Percentiles rank a stretch among this genome's conserved stretches.
phyloP scores from a whole-genome alignment of 768 basidiomycete species.

The Russula griseocarnosa region DNA sequence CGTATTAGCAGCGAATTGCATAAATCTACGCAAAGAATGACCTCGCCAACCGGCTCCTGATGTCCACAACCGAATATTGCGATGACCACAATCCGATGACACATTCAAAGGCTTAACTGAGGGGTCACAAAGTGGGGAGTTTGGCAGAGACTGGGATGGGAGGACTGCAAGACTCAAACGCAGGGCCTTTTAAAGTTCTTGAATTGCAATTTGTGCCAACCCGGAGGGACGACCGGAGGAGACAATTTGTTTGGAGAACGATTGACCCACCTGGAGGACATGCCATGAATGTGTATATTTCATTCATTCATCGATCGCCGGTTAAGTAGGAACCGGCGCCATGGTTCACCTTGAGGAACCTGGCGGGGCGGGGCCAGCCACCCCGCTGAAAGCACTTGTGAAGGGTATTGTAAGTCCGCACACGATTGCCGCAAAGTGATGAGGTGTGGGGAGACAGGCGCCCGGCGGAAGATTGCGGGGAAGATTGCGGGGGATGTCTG shows the following conservation, averaged over 20 bases:
- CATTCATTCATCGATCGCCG: conserved; percentile 23
- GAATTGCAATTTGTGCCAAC: conserved; percentile 26
- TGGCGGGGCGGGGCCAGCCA: conserved; percentile 8
- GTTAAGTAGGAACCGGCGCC: conserved; percentile 17
- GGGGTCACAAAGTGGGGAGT: conserved; percentile 6
- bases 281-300: conserved; percentile 9
- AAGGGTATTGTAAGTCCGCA: conserved; percentile 24
- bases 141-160: conserved; percentile 11
- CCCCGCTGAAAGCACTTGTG: conserved; percentile 23
- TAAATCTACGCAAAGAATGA: background rate
- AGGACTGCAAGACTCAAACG: background rate
- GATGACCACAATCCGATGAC: conserved; percentile 8
- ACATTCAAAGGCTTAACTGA: conserved; percentile 17
- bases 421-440: conserved; percentile 15
- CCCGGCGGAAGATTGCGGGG: conserved; percentile 16
- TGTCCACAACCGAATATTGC: conserved; percentile 20
- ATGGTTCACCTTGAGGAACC: conserved; percentile 11
- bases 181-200: conserved; percentile 18
- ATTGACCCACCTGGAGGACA: conserved; percentile 11
- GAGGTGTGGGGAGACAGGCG: conserved; percentile 13
- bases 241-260: conserved; percentile 6
- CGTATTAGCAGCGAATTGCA: background rate
- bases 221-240: background rate
- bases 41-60: conserved; percentile 5
- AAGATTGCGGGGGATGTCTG: conserved; percentile 4